Base-by-base conservation (phyloP, 805 yeast species). In the Sungouiella thailandica region DNA sequence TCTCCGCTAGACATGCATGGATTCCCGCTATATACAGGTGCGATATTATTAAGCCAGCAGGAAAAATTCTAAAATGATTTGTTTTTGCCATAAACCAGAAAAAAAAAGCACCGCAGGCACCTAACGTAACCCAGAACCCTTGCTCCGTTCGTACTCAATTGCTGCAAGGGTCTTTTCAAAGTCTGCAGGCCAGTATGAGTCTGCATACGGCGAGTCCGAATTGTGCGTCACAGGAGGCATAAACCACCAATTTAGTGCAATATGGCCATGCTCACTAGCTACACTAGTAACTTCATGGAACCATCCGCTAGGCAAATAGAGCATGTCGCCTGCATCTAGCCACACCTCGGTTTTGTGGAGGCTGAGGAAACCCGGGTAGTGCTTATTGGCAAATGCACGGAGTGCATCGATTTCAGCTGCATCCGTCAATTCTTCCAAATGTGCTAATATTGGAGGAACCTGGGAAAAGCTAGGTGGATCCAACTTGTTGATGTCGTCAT, bases 241-340 rank as follows among this genome's bases (percentile, higher is more conserved):
- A 50, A 75, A 80, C 90, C 90, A 83, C 55, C 82, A 83, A 50
- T 83, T 83, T 8, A 81, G 47, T 0, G 89, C 88, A 23, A 74
- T 62, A 47, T 83, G 90, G 3, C 66, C 57, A 8, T 45, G 30
- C 18, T 49, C 50, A 11, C 44, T 52, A 2, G 28, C 31, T 5
- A 39, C 53, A 7, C 85, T 78, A 1, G 84, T 72, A 2, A 83
- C 90, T 52, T 83, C 90, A 52, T 83, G 90, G 48, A 83, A 83
- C 89, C 89, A 83, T 3, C 90, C 88, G 1, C 83, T 72, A 1
- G 90, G 90, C 17, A 83, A 52, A 49, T 74, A 83, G 15, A 83
- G 53, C 79, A 80, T 75, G 31, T 81, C 77, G 0, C 87, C 87
- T 0, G 80, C 78, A 18, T 67, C 49, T 17, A 83, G 43, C 50